Base-by-base conservation (phyloP, 345 rosid genomes). In the Dipteronia sinensis region DNA sequence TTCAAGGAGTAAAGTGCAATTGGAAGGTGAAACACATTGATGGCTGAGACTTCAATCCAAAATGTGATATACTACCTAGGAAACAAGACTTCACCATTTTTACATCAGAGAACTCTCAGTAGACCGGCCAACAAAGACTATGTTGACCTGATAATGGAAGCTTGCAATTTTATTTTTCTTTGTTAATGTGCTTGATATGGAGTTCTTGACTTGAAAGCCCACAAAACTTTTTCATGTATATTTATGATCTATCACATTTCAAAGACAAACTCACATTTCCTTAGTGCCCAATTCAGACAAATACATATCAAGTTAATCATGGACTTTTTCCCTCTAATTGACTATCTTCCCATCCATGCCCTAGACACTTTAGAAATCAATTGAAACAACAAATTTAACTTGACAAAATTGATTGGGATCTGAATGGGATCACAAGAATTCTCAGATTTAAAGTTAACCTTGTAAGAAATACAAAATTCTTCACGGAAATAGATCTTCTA, bases 401-500 rank as follows among this genome's bases (percentile, higher is more conserved):
- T 56, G 23, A 23, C 53, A 59, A 59, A 22, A 20, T 3, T 74
- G 58, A 19, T 44, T 23, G 77, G 27, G 10, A 63, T 74, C 22
- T 38, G 25, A 34, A 73, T 49, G 17, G 5, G 13, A 11, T 49
- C 55, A 49, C 38, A 42, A 20, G 22, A 19, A 40, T 44, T 73
- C n/a, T 2, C 42, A 40, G 16, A 59, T 59, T 38, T 20, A 40
- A 20, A 6, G 6, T 22, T 13, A 3, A 13, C 22, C 38, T 59
- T 1, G 38, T 59, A 55, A 42, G 4, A 44, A 74, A 23, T 56
- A 74, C 77, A 74, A 74, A 62, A 73, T 44, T 62, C 68, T 46
- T 44, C 58, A 62, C 4, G 16, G 6, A 40, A 40, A 61, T 42
- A 61, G 23, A 9, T 15, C 25, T 3, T 15, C 25, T 3, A 59